phyloP scores from a whole-genome alignment of 2,329 filamentous ascomycete species.

The Phialophora verrucosa region DNA sequence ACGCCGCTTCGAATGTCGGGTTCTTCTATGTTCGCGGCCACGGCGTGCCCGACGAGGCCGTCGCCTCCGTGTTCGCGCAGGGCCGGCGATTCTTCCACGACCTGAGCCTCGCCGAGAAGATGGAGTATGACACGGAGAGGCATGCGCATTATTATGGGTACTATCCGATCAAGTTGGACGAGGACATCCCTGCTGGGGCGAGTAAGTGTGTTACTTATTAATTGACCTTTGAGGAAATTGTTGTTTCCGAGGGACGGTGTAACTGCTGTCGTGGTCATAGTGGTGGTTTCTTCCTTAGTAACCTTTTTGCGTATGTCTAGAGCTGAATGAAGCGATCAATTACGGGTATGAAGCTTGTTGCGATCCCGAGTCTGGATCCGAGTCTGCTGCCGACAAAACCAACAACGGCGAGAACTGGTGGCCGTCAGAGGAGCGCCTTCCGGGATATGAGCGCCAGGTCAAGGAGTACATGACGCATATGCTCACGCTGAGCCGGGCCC shows the following conservation, averaged over 20 bases:
- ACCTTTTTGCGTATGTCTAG: slow-evolving; percentile 13
- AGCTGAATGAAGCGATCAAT: slow-evolving; percentile 34
- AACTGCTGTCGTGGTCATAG: not conserved
- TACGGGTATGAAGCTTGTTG: slow-evolving; percentile 29
- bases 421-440: slow-evolving; percentile 26
- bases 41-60: slow-evolving; percentile 46
- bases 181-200: slow-evolving; percentile 25
- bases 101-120: slow-evolving; percentile 31
- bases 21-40: slow-evolving; percentile 59
- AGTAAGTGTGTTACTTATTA: slow-evolving; percentile 21
- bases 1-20: slow-evolving; percentile 56
- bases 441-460: slow-evolving; percentile 22
- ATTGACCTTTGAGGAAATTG: not conserved
- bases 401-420: slow-evolving; percentile 33
- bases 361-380: slow-evolving; percentile 21
- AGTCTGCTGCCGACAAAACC: not conserved
- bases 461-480: slow-evolving; percentile 27
- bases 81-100: slow-evolving; percentile 30
- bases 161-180: slow-evolving; percentile 30
- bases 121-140: slow-evolving; percentile 30
- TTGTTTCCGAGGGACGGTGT: not conserved
- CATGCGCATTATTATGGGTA: slow-evolving; percentile 35
- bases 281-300: not conserved
- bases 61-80: slow-evolving; percentile 38
- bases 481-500: slow-evolving; percentile 57